These are phyloP conservation scores for Melastoma candidum DNA, from an alignment of 441 rosid genomes.

Conservation along the genomic window DNA sequence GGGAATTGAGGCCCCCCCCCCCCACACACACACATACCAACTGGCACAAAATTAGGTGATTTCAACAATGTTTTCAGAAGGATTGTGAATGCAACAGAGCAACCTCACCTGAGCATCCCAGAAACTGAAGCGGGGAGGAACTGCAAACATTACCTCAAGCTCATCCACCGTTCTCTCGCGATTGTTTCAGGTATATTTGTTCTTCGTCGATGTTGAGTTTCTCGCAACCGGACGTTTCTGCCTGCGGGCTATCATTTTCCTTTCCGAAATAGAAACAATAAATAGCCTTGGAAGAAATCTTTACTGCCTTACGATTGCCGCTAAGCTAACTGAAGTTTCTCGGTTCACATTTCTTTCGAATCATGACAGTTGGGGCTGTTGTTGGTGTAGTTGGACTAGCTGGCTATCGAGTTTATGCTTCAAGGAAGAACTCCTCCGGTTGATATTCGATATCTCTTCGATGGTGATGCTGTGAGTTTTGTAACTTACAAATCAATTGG, in stretches of 20 bases:
- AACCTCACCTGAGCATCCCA: conserved; percentile 93
- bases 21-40: too few relatives aligned
- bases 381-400: conserved; percentile 87
- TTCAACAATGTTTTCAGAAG: conserved; percentile 69
- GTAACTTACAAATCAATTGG: too few relatives aligned
- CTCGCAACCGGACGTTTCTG: too few relatives aligned
- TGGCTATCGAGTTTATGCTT: conserved; percentile 79
- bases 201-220: not conserved
- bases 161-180: conserved; percentile 90
- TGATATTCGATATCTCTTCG: too few relatives aligned
- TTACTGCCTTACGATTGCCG: not conserved
- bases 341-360: not conserved
- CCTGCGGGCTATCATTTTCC: too few relatives aligned
- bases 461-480: too few relatives aligned
- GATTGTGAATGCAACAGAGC: conserved; percentile 78
- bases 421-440: conserved; percentile 65
- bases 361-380: conserved; percentile 81
- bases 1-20: conserved; percentile 99
- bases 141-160: conserved; percentile 80
- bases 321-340: conserved; percentile 1
- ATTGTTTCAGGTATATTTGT: conserved; percentile 63
- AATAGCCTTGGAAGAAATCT: not conserved
- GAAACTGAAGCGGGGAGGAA: conserved; percentile 97
- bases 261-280: too few relatives aligned
- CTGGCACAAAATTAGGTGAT: conserved; percentile 83